Evolutionary conservation across 805 yeast species (phyloP), one percentile per base, ranked within the genome.

Genomic region (Geotrichum ghanense): DNA sequence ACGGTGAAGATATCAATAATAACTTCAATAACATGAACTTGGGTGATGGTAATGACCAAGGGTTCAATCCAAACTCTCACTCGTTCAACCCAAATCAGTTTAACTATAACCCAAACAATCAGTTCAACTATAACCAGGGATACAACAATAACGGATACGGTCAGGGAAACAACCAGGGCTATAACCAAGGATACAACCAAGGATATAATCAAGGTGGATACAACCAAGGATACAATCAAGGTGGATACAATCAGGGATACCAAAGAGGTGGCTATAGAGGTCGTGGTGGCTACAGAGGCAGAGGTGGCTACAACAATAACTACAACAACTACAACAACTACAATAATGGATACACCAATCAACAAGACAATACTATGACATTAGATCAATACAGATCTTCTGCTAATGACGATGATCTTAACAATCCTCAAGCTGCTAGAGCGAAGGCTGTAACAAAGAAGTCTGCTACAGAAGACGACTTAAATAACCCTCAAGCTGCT

Each of bases 341-440:
- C 24, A 40, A 45, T 39, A 45, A 48, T 41, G 43, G 42, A 34
- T 43, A 49, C 43, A 24, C 44, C 10, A 45, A 48, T 4, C 48
- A 27, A 16, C 55, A 40, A 20, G 63, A 58, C 49, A 71, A 70
- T 56, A 81, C 79, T 51, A 79, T 85, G 86, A 75, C 89, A 35
- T 72, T 86, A 56, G 94, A 87, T 46, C 95, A 85, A 54, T 86
- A 78, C 68, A 81, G 83, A 48, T 49, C 46, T 41, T 44, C 53
- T 46, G 48, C 54, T 50, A 50, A 49, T 39, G 41, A 45, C 23
- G 31, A 42, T 41, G 37, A 31, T 47, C 52, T 24, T 45, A 50
- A 35, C 50, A 51, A 22, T 45, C 52, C 22, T 44, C 48, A 23
- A 45, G 48, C 48, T 20, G n/a, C n/a, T n/a, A n/a, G n/a, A n/a